Percentiles rank a stretch among this genome's conserved stretches.
Conservation (phyloP, 805 yeast genomes). For the Vanderwaltozyma tropicalis region DNA sequence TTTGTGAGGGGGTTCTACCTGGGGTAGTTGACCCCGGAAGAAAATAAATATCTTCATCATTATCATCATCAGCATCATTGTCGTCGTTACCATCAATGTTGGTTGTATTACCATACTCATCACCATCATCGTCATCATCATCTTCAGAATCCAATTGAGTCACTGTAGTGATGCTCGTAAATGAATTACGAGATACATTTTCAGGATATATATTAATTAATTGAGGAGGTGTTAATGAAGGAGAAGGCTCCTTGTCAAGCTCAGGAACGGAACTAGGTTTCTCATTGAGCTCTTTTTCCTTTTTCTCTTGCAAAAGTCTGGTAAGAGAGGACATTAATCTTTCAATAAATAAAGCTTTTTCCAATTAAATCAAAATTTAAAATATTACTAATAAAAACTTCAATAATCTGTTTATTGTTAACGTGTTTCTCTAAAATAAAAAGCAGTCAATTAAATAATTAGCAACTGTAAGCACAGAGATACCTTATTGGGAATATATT, state of each 20-base stretch:
- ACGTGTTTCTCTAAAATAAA: no score
- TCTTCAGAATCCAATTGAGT: conserved; percentile 22
- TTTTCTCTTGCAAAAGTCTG: conserved; percentile 25
- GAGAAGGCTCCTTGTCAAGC: background rate
- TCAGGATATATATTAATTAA: conserved; percentile 10
- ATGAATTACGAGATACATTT: conserved; percentile 7
- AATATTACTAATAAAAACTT: no score
- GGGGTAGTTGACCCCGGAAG: conserved; percentile 1
- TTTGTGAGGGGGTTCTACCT: background rate
- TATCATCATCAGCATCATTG: conserved; percentile 1
- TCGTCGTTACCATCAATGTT: conserved; percentile 9
- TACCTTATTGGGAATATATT: no score
- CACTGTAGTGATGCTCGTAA: conserved; percentile 23
- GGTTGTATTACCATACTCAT: background rate
- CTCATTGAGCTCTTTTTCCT: background rate
- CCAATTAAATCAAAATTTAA: no score
- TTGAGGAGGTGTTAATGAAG: background rate
- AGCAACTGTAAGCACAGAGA: no score
- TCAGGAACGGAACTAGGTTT: background rate
- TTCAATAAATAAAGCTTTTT: no score
- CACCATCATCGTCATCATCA: conserved; percentile 8
- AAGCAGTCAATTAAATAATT: no score
- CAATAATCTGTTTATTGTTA: no score
- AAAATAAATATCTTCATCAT: conserved; percentile 1
- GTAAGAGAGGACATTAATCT: conserved; percentile 27